These are phyloP conservation scores for Dendryphion nanum DNA, from an alignment of 2,329 filamentous ascomycete species.

Conservation along the genomic window DNA sequence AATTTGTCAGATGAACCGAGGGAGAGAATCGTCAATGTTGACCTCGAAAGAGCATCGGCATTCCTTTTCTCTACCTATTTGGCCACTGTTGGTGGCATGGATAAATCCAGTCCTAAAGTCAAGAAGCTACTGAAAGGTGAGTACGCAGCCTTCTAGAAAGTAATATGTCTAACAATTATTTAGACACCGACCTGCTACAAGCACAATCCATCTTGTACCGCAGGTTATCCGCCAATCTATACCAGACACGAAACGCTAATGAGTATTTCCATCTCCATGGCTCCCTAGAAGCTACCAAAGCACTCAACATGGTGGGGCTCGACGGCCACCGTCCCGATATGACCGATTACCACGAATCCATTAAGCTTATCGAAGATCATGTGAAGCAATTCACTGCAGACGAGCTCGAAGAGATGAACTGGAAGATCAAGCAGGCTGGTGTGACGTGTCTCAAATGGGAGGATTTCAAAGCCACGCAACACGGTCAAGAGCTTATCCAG, in stretches of 20 bases:
- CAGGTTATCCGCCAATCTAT: conserved; percentile 70
- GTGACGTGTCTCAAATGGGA: conserved; percentile 43
- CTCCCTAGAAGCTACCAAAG: conserved; percentile 68
- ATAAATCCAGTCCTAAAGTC: conserved; percentile 43
- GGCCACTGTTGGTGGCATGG: conserved; percentile 54
- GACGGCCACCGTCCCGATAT: conserved; percentile 61
- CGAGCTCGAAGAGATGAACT: conserved; percentile 44
- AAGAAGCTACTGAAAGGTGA: conserved; percentile 47
- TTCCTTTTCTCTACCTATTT: conserved; percentile 61
- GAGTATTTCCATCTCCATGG: conserved; percentile 75
- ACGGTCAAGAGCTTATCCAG: conserved; percentile 41
- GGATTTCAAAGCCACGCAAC: conserved; percentile 39
- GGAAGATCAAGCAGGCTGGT: conserved; percentile 42
- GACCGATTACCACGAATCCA: conserved; percentile 45
- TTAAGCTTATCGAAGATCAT: conserved; percentile 42
- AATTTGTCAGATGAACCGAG: conserved; percentile 51
- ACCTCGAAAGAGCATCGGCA: conserved; percentile 54
- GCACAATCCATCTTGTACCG: conserved; percentile 72
- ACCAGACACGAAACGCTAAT: conserved; percentile 63
- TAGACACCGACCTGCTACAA: conserved; percentile 69
- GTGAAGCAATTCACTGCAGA: conserved; percentile 40
- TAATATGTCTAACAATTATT: conserved; percentile 11
- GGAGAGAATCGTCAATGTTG: conserved; percentile 48
- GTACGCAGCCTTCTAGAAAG: too few species aligned
- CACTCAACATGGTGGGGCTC: conserved; percentile 68